Percentiles rank a stretch among this genome's conserved stretches.
Conservation (phyloP, 371 early-diverging fungal genomes). For the Mucor mucedo region DNA sequence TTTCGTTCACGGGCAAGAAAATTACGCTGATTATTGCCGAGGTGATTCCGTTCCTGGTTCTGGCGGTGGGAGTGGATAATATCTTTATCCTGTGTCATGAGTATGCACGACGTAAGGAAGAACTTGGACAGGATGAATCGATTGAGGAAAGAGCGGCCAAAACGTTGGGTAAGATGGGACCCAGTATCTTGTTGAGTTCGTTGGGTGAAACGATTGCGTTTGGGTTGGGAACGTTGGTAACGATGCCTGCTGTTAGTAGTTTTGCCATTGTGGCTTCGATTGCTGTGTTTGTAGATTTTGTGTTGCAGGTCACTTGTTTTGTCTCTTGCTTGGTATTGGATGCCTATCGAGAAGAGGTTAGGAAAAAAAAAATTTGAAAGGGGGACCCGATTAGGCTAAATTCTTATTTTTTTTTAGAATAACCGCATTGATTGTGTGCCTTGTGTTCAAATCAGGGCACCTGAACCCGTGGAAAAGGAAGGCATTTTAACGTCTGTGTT, state of each 20-base stretch:
- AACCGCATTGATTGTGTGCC: slow-evolving; percentile 71
- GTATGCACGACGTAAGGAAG: slow-evolving; percentile 56
- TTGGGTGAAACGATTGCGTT: slow-evolving; percentile 77
- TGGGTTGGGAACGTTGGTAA: slow-evolving; percentile 70
- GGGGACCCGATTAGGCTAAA: too few relatives aligned
- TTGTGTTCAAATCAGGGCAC: slow-evolving; percentile 61
- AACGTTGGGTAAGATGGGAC: slow-evolving; percentile 70
- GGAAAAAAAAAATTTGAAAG: too few relatives aligned
- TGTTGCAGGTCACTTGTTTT: slow-evolving; percentile 78
- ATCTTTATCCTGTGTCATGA: slow-evolving; percentile 79
- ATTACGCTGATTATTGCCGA: slow-evolving; percentile 80
- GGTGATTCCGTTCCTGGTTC: slow-evolving; percentile 80
- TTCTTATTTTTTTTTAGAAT: slow-evolving; percentile 28
- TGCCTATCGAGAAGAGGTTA: slow-evolving; percentile 59
- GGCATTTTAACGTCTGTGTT: slow-evolving; percentile 56
- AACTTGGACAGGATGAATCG: slow-evolving; percentile 31
- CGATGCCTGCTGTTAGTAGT: slow-evolving; percentile 80
- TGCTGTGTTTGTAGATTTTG: slow-evolving; percentile 74
- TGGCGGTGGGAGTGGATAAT: slow-evolving; percentile 85
- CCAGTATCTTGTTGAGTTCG: slow-evolving; percentile 71
- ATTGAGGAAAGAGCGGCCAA: slow-evolving; percentile 64
- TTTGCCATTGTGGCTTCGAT: slow-evolving; percentile 78
- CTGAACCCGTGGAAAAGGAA: slow-evolving; percentile 58
- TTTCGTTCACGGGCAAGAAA: slow-evolving; percentile 69
- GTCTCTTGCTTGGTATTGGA: slow-evolving; percentile 72